Evolutionary conservation across 768 basidiomycete species (phyloP).

Genomic region (Pleurotus sapidus): DNA sequence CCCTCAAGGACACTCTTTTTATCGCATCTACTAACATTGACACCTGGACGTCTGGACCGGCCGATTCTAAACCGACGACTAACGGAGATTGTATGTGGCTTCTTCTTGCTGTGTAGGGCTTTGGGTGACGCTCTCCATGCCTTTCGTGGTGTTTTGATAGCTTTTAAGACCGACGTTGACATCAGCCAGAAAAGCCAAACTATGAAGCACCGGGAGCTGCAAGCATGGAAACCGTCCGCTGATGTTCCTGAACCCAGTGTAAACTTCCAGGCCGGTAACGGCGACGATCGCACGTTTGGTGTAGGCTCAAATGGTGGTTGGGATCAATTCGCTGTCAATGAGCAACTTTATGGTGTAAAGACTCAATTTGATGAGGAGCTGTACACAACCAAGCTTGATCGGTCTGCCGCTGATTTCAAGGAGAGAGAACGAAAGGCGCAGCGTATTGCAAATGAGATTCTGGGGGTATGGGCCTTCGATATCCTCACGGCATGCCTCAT

Average conservation of each 20-base stretch:
- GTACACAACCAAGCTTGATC: conserved; percentile 93
- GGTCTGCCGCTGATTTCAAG: conserved; percentile 79
- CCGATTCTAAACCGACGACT: conserved; percentile 56
- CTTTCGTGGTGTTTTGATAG: conserved; percentile 30
- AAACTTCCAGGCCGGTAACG: conserved; percentile 22
- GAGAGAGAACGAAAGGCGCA: conserved; percentile 87
- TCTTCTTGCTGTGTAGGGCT: too few species aligned
- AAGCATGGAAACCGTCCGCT: conserved; percentile 65
- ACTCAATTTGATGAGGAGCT: conserved; percentile 91
- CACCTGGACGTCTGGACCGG: conserved; percentile 68
- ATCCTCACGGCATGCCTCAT: conserved; percentile 3
- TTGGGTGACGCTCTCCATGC: too few species aligned
- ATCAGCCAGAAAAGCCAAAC: conserved; percentile 56
- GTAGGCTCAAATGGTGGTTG: conserved; percentile 51
- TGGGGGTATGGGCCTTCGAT: conserved; percentile 54
- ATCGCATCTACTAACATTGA: conserved; percentile 74
- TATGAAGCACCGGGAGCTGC: conserved; percentile 72
- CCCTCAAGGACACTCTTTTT: conserved; percentile 69
- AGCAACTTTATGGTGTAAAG: conserved; percentile 88
- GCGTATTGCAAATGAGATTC: conserved; percentile 87
- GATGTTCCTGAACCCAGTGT: conserved; percentile 26
- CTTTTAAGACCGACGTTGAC: conserved; percentile 81
- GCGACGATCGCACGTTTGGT: conserved; percentile 74
- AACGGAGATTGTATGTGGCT: conserved; percentile 67
- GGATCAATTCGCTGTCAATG: conserved; percentile 96